Evolutionary conservation across 2,329 filamentous ascomycete species (phyloP).

Genomic region (Neocatenulostroma microsporum): DNA sequence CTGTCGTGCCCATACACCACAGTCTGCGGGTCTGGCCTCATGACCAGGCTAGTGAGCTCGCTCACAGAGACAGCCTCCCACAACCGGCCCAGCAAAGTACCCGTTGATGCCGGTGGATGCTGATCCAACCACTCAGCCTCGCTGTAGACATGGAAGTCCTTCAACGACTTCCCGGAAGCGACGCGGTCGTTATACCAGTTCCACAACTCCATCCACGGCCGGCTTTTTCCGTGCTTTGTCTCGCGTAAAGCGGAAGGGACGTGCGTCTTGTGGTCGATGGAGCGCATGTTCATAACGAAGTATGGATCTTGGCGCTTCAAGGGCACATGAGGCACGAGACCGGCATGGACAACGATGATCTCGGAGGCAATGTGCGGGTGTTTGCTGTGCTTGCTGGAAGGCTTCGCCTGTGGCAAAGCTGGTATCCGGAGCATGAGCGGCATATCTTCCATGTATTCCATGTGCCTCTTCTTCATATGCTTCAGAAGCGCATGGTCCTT

Average conservation of each 20-base stretch:
- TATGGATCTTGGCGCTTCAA: conserved; percentile 66
- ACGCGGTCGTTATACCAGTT: conserved; percentile 28
- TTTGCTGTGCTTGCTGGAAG: conserved; percentile 8
- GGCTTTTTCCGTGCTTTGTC: conserved; percentile 17
- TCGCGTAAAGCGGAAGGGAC: conserved; percentile 42
- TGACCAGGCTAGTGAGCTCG: too few species aligned
- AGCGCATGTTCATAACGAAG: conserved; percentile 88
- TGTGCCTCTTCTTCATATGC: conserved; percentile 23
- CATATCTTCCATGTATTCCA: conserved; percentile 27
- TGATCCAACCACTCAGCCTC: conserved; percentile 7
- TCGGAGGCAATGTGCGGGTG: conserved; percentile 57
- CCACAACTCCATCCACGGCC: conserved; percentile 27
- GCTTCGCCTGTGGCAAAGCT: conserved; percentile 19
- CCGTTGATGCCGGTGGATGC: too few species aligned
- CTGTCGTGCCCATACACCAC: conserved; percentile 87
- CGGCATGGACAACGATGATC: conserved; percentile 74
- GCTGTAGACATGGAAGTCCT: conserved; percentile 10
- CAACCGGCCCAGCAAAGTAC: too few species aligned
- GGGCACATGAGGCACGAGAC: conserved; percentile 67
- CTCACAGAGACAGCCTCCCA: too few species aligned
- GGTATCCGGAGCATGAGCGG: conserved; percentile 32
- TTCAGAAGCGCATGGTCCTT: conserved; percentile 25
- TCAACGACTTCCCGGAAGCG: conserved; percentile 16
- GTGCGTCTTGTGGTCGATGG: conserved; percentile 57
- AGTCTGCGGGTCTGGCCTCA: conserved; percentile 45